Evolutionary conservation across 352 stramenopile genomes (phyloP), one percentile per base, ranked within the genome.

Genomic region (Pythium inflatum): DNA sequence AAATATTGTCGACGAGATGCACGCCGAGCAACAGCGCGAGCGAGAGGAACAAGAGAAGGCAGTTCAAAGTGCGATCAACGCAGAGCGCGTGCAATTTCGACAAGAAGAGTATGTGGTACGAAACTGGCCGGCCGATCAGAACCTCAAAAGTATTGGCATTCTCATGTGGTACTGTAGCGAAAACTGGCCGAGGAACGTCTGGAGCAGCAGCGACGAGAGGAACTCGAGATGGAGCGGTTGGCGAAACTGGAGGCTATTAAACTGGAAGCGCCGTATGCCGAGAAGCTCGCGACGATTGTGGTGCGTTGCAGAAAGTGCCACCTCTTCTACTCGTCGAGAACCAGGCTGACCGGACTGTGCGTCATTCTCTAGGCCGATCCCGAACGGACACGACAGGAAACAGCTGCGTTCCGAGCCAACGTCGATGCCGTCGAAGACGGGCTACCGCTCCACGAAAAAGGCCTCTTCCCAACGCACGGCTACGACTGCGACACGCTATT

Each of bases 401-500:
- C 86, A 12, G 77, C 61, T 20, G 86, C 86, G 0, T 94, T 92
- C 62, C 78, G 78, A 8, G 78, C 83, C 9, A 94, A 92, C 43
- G 64, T 89, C 27, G 80, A 90, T 38, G 84, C 81, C 27, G 77
- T 77, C 9, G 79, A 91, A 28, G 83, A 92, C 18, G 80, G 62
- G 0, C 73, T 89, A 14, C 72, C 79, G 4, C 68, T 93, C 18
- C 77, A 83, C 43, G 86, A 94, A 64, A 79, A 81, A 11, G 84
- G 84, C 3, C 48, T 94, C 4, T 92, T 92, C 49, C 86, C 84
- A 3, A 81, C 77, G 2, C 81, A 94, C 27, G 86, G 86, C 14
- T 94, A 94, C 53, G 86, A 92, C 68, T 87, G 74, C 41, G 80
- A 89, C 24, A 92, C 74, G 40, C 78, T 94, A 1, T 94, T 94